Percentiles rank a stretch among this genome's conserved stretches.
Evolutionary conservation across 2,329 filamentous ascomycete species (phyloP).

Genomic region (Aspergillus sp.): DNA sequence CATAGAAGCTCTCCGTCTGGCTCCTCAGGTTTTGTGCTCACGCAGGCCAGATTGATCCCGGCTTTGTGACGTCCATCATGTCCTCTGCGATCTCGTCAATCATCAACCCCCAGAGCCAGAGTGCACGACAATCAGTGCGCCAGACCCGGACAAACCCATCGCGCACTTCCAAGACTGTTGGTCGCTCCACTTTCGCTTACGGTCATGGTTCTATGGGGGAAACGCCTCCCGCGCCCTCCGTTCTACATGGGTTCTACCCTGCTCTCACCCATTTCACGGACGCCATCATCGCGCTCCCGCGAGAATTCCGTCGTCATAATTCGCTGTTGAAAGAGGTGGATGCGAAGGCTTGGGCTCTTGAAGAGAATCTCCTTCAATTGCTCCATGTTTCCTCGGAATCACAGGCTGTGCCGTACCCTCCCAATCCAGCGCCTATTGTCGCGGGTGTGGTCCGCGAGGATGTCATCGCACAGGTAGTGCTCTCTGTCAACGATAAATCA

Average conservation of each 20-base stretch:
- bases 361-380: slow-evolving; percentile 70
- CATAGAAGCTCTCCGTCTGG: too few species aligned
- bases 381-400: slow-evolving; percentile 42
- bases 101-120: slow-evolving; percentile 21
- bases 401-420: slow-evolving; percentile 24
- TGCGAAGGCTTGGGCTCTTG: slow-evolving; percentile 85
- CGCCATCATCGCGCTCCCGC: slow-evolving; percentile 81
- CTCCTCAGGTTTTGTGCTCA: too few species aligned
- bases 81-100: slow-evolving; percentile 21
- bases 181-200: slow-evolving; percentile 33
- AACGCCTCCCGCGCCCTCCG: slow-evolving; percentile 20
- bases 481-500: not conserved
- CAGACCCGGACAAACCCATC: slow-evolving; percentile 44
- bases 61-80: slow-evolving; percentile 11
- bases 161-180: slow-evolving; percentile 40
- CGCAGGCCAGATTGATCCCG: slow-evolving; percentile 3
- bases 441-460: slow-evolving; percentile 28
- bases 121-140: slow-evolving; percentile 31
- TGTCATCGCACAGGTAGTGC: slow-evolving; percentile 13
- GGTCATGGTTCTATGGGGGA: slow-evolving; percentile 24
- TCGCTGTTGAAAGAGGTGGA: slow-evolving; percentile 96
- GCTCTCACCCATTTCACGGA: slow-evolving; percentile 74
- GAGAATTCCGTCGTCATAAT: slow-evolving; percentile 91
- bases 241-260: slow-evolving; percentile 51
- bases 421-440: slow-evolving; percentile 29